Percentiles rank a stretch among this genome's conserved stretches.
These are phyloP conservation scores for Neoconidiobolus thromboides DNA, from an alignment of 371 early-diverging fungal species.

Conservation along the genomic window DNA sequence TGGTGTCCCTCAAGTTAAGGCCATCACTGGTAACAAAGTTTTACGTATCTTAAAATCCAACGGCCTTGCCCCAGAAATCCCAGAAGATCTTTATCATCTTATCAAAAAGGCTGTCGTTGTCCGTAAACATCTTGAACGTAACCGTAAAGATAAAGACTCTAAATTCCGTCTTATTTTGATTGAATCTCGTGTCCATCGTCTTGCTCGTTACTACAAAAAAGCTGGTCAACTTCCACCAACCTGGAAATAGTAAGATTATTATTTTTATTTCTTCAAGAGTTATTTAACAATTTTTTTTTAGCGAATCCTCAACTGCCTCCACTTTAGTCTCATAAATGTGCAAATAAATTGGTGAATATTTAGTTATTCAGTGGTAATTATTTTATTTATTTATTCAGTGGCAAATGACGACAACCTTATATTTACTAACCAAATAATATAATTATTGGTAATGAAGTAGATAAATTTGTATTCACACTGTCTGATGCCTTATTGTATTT, in stretches of 20 bases:
- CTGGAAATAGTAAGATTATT: slow-evolving; percentile 83
- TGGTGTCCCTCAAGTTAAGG: slow-evolving; percentile 93
- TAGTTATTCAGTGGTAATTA: too few species aligned
- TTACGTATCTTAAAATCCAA: slow-evolving; percentile 82
- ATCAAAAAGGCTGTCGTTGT: slow-evolving; percentile 99
- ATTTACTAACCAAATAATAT: too few species aligned
- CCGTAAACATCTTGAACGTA: slow-evolving; percentile 98
- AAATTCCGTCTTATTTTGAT: slow-evolving; percentile 99
- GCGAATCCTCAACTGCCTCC: slow-evolving; percentile 70
- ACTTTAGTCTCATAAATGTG: slow-evolving; percentile 47
- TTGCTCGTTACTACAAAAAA: slow-evolving; percentile 99
- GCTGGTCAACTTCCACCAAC: slow-evolving; percentile 91
- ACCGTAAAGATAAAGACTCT: slow-evolving; percentile 98
- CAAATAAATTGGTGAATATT: too few species aligned
- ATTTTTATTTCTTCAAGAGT: not conserved
- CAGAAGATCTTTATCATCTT: slow-evolving; percentile 98
- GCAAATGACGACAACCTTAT: too few species aligned
- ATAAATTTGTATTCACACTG: too few species aligned
- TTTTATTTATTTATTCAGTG: too few species aligned
- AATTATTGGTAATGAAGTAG: too few species aligned
- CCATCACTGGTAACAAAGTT: slow-evolving; percentile 93
- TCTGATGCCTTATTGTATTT: too few species aligned
- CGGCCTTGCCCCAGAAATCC: slow-evolving; percentile 91
- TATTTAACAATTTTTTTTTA: slow-evolving; percentile 13
- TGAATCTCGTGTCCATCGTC: slow-evolving; percentile 98